Evolutionary conservation across 2,329 filamentous ascomycete genomes (phyloP), one percentile per base, ranked within the genome.

Genomic region (Scedosporium minutisporum): DNA sequence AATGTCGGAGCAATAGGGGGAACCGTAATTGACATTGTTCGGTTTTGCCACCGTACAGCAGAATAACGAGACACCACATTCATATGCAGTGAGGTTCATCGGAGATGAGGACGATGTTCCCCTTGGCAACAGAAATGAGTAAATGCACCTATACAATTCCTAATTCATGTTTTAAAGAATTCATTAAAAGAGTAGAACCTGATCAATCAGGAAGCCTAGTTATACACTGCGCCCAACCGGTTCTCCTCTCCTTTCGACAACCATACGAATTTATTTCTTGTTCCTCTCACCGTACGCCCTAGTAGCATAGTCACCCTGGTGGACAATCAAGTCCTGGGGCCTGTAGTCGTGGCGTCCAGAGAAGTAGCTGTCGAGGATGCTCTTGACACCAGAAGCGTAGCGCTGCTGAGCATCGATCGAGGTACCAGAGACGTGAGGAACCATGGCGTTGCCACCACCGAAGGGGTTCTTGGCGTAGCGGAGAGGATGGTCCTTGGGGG

Each of bases 361-460:
- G 75, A 96, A 90, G 84, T 97, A 99, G 78, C 88, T 92, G 68
- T 93, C 83, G 65, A 99, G 82, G 73, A 99, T 97, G 68, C 82
- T 77, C 89, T 97, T 96, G 76, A 86, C 89, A 70, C 92, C 92
- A 67, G 87, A 82, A 71, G 92, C 91, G 74, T 96, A 96, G 68
- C 92, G 87, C 80, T 91, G 88, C 84, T 99, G 95, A 64, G 95
- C 95, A 74, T 99, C 95, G 73, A 99, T 88, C n/a, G 93, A 96
- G 64, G 93, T 97, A 74, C 95, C 95, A 12, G 92, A 96, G 91
- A 97, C 96, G 87, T 97, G 95, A 63, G 95, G 91, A 65, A 97
- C 93, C 90, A 95, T 99, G 79, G 93, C 95, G 80, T 97, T 97
- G 74, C 95, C 95, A 73, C 93, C 95, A 69, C 93, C 93, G 83